A percentile compares a stretch with the other conserved stretches of the same genome.
These are phyloP conservation scores for Dimocarpus longan DNA, from an alignment of 345 rosid genomes.

Conservation along the genomic window DNA sequence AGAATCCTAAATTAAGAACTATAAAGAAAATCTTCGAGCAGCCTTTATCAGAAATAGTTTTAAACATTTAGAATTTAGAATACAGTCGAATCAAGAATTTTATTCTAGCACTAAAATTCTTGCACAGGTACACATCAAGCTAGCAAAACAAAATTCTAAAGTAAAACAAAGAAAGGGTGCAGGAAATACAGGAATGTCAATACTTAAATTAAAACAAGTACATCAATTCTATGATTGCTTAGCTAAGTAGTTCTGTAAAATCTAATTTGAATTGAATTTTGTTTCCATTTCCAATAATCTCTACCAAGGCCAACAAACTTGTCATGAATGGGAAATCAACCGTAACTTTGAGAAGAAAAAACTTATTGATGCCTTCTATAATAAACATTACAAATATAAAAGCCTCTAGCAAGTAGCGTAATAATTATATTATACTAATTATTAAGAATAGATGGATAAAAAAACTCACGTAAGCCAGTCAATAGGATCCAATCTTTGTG, in stretches of 20 bases:
- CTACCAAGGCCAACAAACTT: neutral
- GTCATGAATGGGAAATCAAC: slow-evolving; percentile 7
- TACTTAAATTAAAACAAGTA: neutral
- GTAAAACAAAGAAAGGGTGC: neutral
- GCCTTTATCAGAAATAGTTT: neutral
- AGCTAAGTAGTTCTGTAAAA: neutral
- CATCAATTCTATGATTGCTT: neutral
- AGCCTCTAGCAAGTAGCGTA: slow-evolving; percentile 2
- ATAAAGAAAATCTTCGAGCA: neutral
- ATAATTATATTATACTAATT: neutral
- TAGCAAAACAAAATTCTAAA: slow-evolving; percentile 2
- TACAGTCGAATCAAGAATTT: neutral
- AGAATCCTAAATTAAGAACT: neutral
- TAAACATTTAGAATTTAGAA: too few species aligned
- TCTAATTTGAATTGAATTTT: neutral
- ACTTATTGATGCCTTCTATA: neutral
- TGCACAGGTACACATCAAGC: neutral
- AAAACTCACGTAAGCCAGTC: slow-evolving; percentile 96
- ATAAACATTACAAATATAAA: neutral
- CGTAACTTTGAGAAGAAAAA: neutral
- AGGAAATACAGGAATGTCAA: neutral
- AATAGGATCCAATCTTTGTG: slow-evolving; percentile 91
- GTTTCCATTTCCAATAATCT: neutral
- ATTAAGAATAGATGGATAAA: slow-evolving; percentile 7
- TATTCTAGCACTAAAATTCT: neutral